These are phyloP conservation scores for Prunus davidiana DNA, from an alignment of 306 rosid species.

Conservation along the genomic window DNA sequence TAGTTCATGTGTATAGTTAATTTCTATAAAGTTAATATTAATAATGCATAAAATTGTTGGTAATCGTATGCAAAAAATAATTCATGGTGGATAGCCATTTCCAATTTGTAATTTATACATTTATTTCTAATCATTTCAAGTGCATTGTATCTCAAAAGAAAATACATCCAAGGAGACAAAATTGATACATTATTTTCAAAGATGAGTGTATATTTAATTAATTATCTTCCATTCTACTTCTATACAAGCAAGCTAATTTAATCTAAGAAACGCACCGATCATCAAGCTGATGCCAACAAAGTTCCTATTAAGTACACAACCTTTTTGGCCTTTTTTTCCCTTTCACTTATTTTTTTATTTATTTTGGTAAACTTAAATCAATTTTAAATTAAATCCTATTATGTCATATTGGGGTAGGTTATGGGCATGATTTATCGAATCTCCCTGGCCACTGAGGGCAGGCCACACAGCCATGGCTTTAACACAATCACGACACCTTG, in stretches of 20 bases:
- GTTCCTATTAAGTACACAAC: not conserved
- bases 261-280: not conserved
- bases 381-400: slow-evolving; percentile 5
- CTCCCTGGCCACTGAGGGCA: slow-evolving; percentile 19
- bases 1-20: no score
- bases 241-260: not conserved
- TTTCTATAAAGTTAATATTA: no score
- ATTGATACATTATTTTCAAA: not conserved
- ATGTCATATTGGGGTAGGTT: slow-evolving; percentile 47
- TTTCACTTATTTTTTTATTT: not conserved
- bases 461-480: slow-evolving; percentile 31
- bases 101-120: not conserved
- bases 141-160: not conserved
- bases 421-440: slow-evolving; percentile 46
- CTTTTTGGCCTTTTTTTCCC: slow-evolving; percentile 11
- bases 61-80: not conserved
- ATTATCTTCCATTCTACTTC: not conserved
- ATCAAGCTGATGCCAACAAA: slow-evolving; percentile 8
- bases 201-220: not conserved
- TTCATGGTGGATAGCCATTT: not conserved
- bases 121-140: not conserved
- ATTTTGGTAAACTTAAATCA: not conserved
- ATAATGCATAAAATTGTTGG: no score
- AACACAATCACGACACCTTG: slow-evolving; percentile 33
- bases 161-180: not conserved